These are phyloP conservation scores for Gomphus bonarii DNA, from an alignment of 1,284 basidiomycete species.

Conservation along the genomic window DNA sequence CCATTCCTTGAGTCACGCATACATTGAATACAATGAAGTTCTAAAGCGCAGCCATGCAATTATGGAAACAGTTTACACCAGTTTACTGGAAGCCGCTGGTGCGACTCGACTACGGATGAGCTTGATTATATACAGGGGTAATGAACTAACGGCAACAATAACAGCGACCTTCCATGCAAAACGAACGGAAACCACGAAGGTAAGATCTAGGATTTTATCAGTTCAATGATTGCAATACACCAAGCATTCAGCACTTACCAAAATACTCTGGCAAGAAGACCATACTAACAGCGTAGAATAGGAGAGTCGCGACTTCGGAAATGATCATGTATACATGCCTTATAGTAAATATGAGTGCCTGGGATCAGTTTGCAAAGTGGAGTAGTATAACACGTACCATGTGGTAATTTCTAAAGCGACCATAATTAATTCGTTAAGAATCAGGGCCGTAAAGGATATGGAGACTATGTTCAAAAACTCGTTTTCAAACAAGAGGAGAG, in stretches of 20 bases:
- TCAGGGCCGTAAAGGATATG: conserved; percentile 94
- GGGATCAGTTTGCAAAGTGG: background rate
- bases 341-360: conserved; percentile 10
- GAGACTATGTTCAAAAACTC: conserved; percentile 98
- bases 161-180: conserved; percentile 96
- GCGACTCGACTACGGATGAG: conserved; percentile 77
- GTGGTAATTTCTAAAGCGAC: conserved; percentile 96
- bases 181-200: conserved; percentile 79
- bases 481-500: conserved; percentile 90
- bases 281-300: conserved; percentile 88
- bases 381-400: conserved; percentile 46
- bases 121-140: conserved; percentile 90
- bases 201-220: conserved; percentile 45
- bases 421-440: conserved; percentile 98
- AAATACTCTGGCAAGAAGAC: conserved; percentile 95
- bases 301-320: conserved; percentile 81
- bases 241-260: conserved; percentile 42
- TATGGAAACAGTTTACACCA: conserved; percentile 40
- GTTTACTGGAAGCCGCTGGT: conserved; percentile 91
- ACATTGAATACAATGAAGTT: conserved; percentile 6
- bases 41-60: background rate
- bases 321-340: conserved; percentile 97
- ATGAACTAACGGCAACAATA: conserved; percentile 87
- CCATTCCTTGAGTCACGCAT: conserved; percentile 4
- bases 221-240: background rate